Conservation (phyloP, 116 monocot species). For the Dioscorea cayenensis region DNA sequence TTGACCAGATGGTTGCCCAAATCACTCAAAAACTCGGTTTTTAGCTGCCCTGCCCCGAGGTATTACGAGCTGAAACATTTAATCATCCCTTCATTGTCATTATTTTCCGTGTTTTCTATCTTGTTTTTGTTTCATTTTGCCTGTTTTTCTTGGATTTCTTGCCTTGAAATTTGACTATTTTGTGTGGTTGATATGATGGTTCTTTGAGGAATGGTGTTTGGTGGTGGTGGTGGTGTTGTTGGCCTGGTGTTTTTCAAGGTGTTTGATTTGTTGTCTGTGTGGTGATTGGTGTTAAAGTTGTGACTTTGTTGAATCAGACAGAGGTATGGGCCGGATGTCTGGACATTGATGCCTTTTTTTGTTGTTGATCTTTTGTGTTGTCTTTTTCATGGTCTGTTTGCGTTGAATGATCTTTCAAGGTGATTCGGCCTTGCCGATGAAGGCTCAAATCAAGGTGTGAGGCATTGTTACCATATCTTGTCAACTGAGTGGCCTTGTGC, state of each 20-base stretch:
- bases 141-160: not conserved
- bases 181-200: not conserved
- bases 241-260: not conserved
- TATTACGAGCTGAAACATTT: not conserved
- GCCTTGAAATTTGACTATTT: not conserved
- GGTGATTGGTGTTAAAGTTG: not conserved
- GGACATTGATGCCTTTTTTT: not conserved
- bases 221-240: too few species aligned
- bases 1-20: not conserved
- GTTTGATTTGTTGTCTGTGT: not conserved
- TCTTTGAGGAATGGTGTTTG: not conserved
- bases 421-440: not conserved
- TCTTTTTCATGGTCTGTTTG: not conserved
- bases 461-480: not conserved
- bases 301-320: not conserved
- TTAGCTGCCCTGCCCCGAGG: not conserved
- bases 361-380: not conserved
- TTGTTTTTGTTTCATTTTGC: not conserved
- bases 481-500: not conserved
- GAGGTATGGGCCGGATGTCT: not conserved
- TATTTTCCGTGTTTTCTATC: not conserved
- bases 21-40: not conserved
- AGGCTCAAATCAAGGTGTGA: not conserved
- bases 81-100: not conserved
- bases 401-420: not conserved